Evolutionary conservation across 2,329 filamentous ascomycete genomes (phyloP).

Genomic region (Chrysoporthe austroafricana): DNA sequence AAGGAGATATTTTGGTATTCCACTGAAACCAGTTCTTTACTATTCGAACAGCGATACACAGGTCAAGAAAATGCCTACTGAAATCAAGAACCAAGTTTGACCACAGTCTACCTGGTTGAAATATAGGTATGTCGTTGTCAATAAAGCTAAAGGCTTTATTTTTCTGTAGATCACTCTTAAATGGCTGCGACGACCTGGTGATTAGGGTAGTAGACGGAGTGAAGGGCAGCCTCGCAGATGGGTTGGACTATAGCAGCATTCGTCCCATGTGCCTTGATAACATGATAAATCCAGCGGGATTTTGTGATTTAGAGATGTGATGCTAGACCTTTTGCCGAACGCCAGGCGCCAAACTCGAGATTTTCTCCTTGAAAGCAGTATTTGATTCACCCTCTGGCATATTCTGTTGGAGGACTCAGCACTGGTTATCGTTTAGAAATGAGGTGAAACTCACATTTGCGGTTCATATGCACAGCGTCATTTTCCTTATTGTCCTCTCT

Average conservation of each 20-base stretch:
- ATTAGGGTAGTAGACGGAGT: not conserved
- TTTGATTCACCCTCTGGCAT: not conserved
- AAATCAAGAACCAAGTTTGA: no score
- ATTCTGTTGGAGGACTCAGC: not conserved
- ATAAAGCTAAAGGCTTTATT: no score
- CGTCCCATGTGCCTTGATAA: not conserved
- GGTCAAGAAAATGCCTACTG: no score
- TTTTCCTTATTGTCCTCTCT: conserved; percentile 88
- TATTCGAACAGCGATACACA: not conserved
- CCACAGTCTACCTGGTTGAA: no score
- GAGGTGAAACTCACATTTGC: conserved; percentile 37
- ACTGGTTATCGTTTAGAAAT: not conserved
- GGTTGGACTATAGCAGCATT: conserved; percentile 13
- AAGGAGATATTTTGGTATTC: no score
- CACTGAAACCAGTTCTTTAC: not conserved
- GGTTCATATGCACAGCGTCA: conserved; percentile 69
- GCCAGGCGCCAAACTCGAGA: not conserved
- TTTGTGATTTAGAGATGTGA: not conserved
- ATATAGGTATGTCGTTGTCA: no score
- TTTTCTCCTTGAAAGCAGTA: not conserved
- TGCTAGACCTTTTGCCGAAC: not conserved
- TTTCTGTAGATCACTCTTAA: no score
- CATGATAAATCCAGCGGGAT: not conserved
- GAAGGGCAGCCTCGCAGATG: not conserved
- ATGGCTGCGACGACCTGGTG: no score